phyloP scores from a whole-genome alignment of 2,329 filamentous ascomycete species.

The Dothiorella sarmentorum region DNA sequence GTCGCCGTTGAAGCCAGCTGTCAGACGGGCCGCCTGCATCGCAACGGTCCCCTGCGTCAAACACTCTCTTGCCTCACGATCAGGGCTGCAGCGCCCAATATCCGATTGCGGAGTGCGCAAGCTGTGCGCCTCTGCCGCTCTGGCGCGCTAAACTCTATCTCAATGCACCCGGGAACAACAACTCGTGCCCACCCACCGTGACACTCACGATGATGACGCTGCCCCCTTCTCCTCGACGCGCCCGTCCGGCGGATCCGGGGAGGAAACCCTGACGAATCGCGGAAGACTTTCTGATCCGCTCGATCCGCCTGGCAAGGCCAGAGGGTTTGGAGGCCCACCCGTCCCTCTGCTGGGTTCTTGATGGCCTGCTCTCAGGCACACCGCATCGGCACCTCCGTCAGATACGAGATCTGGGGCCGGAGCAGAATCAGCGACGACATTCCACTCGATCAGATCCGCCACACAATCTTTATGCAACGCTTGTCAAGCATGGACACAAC shows the following conservation, averaged over 20 bases:
- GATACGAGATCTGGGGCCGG: constrained; percentile 9
- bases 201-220: constrained; percentile 5
- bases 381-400: constrained; percentile 4
- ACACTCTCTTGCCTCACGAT: background rate
- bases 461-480: constrained; percentile 10
- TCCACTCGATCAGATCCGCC: constrained; percentile 4
- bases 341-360: background rate
- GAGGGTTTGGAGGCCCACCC: background rate
- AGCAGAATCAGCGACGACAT: background rate
- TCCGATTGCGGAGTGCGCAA: background rate
- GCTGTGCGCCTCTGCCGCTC: constrained; percentile 5
- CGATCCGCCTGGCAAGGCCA: constrained; percentile 5
- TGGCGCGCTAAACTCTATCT: constrained; percentile 3
- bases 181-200: background rate
- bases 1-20: background rate
- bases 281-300: constrained; percentile 12
- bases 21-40: constrained; percentile 6
- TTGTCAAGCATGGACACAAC: background rate
- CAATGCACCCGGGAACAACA: background rate
- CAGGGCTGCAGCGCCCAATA: background rate
- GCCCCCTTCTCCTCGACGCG: background rate
- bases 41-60: background rate
- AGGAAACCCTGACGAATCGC: constrained; percentile 4
- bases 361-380: background rate
- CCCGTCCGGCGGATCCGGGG: constrained; percentile 10